These are phyloP conservation scores for Aeschynomene evenia DNA, from an alignment of 306 rosid species.

Conservation along the genomic window DNA sequence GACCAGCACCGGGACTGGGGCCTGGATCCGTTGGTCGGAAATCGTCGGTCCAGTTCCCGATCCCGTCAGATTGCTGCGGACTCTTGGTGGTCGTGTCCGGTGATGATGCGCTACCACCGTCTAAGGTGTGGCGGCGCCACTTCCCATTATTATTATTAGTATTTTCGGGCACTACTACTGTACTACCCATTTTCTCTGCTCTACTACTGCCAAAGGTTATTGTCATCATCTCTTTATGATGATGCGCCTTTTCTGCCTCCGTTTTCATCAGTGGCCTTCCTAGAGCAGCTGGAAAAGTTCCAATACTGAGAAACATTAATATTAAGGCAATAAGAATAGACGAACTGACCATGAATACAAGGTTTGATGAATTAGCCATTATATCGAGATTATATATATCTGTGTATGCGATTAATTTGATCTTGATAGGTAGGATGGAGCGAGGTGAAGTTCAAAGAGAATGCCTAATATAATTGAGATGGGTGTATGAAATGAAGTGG, in stretches of 20 bases:
- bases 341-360: background rate
- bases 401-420: too few relatives aligned
- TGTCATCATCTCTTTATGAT: too few relatives aligned
- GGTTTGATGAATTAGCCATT: conserved; percentile 41
- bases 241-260: conserved; percentile 5
- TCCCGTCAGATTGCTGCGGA: background rate
- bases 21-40: conserved; percentile 66
- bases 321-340: conserved; percentile 36
- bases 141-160: background rate
- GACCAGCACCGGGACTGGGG: conserved; percentile 79
- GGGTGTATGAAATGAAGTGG: too few relatives aligned
- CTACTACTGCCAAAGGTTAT: background rate
- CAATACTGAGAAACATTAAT: conserved; percentile 30
- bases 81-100: background rate
- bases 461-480: too few relatives aligned
- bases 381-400: too few relatives aligned
- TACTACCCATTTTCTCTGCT: conserved; percentile 9
- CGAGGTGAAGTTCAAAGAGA: too few relatives aligned
- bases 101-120: background rate
- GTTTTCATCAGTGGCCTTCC: conserved; percentile 40
- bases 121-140: conserved; percentile 25
- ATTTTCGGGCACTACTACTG: background rate
- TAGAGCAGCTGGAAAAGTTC: conserved; percentile 17
- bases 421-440: too few relatives aligned
- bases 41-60: conserved; percentile 25